Conservation (phyloP, 2,329 filamentous ascomycete genomes). For the Zymoseptoria pseudotritici region DNA sequence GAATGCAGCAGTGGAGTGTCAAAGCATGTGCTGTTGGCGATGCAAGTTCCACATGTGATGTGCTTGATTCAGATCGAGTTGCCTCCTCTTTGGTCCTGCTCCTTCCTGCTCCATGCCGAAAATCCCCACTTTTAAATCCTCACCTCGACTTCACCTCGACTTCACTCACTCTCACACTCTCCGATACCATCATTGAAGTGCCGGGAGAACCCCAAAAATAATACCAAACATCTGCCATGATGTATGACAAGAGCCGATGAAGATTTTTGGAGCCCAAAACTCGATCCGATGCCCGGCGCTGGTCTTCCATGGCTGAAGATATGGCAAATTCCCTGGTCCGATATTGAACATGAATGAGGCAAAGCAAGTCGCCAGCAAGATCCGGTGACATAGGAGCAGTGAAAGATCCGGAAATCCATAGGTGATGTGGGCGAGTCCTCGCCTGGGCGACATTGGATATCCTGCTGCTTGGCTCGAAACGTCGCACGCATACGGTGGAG, state of each 20-base stretch:
- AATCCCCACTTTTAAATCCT: background rate
- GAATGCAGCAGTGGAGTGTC: background rate
- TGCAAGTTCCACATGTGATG: background rate
- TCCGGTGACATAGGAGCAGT: background rate
- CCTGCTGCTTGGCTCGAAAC: background rate
- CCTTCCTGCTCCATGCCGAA: background rate
- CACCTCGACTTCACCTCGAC: slow-evolving; percentile 2
- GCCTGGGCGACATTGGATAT: background rate
- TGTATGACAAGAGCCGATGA: background rate
- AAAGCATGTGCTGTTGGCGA: background rate
- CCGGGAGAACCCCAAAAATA: background rate
- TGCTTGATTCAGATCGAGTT: background rate
- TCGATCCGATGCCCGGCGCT: background rate
- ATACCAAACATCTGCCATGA: background rate
- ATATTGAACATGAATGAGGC: background rate
- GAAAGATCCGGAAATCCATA: background rate
- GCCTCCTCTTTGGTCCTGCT: background rate
- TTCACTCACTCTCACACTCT: background rate
- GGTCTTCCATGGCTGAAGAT: background rate
- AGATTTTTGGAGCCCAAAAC: background rate
- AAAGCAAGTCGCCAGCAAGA: background rate
- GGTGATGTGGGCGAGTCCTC: background rate
- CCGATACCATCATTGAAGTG: background rate
- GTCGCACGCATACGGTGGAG: background rate
- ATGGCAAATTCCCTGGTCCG: background rate